These are phyloP conservation scores for Miscanthus sacchariflorus DNA, from an alignment of 202 grass and related monocot species.

Conservation along the genomic window DNA sequence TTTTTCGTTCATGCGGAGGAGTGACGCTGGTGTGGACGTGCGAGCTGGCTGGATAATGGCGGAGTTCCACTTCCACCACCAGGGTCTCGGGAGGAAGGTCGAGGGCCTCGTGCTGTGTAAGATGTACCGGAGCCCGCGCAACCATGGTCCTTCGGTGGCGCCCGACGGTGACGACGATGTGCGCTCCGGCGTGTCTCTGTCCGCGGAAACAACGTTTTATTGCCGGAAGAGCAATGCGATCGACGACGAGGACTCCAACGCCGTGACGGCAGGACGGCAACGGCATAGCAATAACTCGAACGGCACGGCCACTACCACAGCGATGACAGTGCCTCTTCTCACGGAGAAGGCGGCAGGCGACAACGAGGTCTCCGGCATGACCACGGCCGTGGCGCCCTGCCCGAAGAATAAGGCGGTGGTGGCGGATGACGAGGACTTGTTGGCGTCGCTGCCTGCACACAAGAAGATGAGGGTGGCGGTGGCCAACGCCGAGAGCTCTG, in stretches of 20 bases:
- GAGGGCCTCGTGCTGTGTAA: neutral
- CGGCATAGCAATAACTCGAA: neutral
- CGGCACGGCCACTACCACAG: neutral
- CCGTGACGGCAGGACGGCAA: too few species aligned
- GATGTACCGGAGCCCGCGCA: neutral
- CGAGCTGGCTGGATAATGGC: neutral
- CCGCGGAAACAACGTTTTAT: too few species aligned
- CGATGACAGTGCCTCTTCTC: rapidly evolving
- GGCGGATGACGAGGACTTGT: neutral
- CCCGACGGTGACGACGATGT: neutral
- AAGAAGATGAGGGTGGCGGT: neutral
- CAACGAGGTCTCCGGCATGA: neutral
- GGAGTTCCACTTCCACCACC: neutral
- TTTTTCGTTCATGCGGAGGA: neutral
- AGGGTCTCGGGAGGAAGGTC: rapidly evolving
- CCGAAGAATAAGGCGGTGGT: too few species aligned
- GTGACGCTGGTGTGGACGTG: rapidly evolving
- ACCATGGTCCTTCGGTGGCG: neutral
- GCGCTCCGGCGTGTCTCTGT: neutral
- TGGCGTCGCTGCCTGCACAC: neutral
- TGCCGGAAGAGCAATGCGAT: neutral
- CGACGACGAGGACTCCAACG: neutral
- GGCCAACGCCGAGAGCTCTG: neutral
- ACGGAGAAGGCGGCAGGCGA: neutral
- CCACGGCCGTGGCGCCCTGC: neutral